phyloP scores from a whole-genome alignment of 345 rosid species.

The Boechera divaricarpa region DNA sequence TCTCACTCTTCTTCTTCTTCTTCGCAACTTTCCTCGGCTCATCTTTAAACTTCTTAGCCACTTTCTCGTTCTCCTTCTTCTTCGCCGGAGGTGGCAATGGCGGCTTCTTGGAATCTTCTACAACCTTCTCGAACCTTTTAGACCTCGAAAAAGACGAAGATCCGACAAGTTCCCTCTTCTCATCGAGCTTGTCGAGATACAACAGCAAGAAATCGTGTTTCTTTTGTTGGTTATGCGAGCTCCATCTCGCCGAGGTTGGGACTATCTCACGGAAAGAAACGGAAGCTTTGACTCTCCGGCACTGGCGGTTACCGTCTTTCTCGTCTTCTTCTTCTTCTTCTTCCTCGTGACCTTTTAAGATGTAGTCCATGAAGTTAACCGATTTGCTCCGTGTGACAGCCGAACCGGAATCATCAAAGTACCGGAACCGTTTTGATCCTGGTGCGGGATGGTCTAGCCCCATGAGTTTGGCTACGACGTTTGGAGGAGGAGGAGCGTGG shows the following conservation, averaged over 20 bases:
- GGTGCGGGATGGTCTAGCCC: slow-evolving; percentile 71
- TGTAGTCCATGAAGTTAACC: slow-evolving; percentile 87
- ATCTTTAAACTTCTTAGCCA: slow-evolving; percentile 53
- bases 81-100: slow-evolving; percentile 22
- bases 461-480: slow-evolving; percentile 88
- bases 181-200: slow-evolving; percentile 54
- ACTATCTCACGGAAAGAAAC: slow-evolving; percentile 80
- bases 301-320: slow-evolving; percentile 48
- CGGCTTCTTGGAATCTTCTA: slow-evolving; percentile 33
- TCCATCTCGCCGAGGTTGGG: slow-evolving; percentile 36
- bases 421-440: slow-evolving; percentile 50
- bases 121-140: slow-evolving; percentile 46
- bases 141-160: slow-evolving; percentile 40
- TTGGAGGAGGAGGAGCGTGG: slow-evolving; percentile 45
- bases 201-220: slow-evolving; percentile 53
- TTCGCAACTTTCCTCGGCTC: slow-evolving; percentile 55
- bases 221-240: slow-evolving; percentile 41
- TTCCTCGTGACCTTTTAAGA: slow-evolving; percentile 50
- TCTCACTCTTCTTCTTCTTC: slow-evolving; percentile 48
- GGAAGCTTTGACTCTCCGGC: slow-evolving; percentile 67
- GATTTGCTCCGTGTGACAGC: slow-evolving; percentile 73
- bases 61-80: slow-evolving; percentile 49
- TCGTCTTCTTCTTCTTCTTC: slow-evolving; percentile 40
- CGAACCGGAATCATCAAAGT: slow-evolving; percentile 48
- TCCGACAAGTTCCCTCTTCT: slow-evolving; percentile 40